Base-by-base conservation (phyloP, 768 basidiomycete genomes). In the Mycena galericulata region DNA sequence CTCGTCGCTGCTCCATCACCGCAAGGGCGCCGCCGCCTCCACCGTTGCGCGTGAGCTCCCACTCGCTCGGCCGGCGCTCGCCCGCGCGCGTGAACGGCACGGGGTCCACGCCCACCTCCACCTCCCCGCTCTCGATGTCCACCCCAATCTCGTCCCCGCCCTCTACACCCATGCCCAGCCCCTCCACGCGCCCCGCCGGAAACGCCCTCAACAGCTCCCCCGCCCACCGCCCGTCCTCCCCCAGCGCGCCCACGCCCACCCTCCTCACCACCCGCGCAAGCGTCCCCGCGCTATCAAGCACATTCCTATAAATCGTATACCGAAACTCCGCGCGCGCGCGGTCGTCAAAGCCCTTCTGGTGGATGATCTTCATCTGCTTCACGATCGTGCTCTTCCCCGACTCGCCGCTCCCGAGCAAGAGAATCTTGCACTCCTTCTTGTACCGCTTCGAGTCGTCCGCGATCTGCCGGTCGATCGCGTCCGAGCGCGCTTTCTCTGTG, bases 281-380 rank as follows among this genome's bases (percentile, higher is more conserved):
- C 11, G 88, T 88, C 69, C 91, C 90, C 0, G 91, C 92, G 14
- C 88, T 89, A 68, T 93, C 92, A 65, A 92, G 79, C n/a, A 92
- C 85, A 77, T 93, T 88, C 56, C 84, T 83, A 75, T 87, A 90
- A 71, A 93, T 89, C 27, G 87, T 88, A 6, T 85, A 81, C 38
- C 89, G 83, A 80, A 86, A 92, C 2, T 84, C 81, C 66, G 88
- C 79, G 22, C 90, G 85, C 74, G 92, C 92, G 4, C 89, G 86
- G 24, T 77, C 75, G 3, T 86, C 86, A 78, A 90, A 93, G 7
- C 92, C 92, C 67, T 87, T 87, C 76, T 92, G 91, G 76, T 93
- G 90, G 46, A 93, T 92, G 62, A 93, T 92, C 83, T 93, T 93
- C 92, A 93, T 93, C 77, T 93, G 65, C 51, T 67, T 67, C 18